A percentile compares a stretch with the other conserved stretches of the same genome.
phyloP scores from a whole-genome alignment of 2,329 filamentous ascomycete genomes.

The Nemania serpens region DNA sequence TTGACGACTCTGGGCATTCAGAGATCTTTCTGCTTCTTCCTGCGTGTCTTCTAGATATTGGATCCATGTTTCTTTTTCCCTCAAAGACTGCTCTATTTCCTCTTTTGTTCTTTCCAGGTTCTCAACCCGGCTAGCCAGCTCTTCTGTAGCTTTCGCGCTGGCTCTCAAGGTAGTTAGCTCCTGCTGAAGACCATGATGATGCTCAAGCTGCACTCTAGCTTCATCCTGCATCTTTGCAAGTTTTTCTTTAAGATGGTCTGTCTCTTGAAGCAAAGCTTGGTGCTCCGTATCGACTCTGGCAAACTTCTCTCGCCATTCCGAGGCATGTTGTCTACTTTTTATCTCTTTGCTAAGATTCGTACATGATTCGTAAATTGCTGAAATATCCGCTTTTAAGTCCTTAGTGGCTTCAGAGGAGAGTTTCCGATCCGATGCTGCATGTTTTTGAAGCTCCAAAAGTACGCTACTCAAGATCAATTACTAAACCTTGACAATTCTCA shows the following conservation, averaged over 20 bases:
- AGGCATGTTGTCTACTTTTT: constrained; percentile 9
- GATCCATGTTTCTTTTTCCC: constrained; percentile 26
- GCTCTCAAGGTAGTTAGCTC: constrained; percentile 21
- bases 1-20: constrained; percentile 21
- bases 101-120: constrained; percentile 22
- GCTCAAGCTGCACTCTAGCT: constrained; percentile 16
- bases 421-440: constrained; percentile 13
- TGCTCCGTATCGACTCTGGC: constrained; percentile 10
- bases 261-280: constrained; percentile 21
- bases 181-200: constrained; percentile 21
- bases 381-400: constrained; percentile 19
- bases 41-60: constrained; percentile 22
- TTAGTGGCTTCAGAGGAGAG: constrained; percentile 11
- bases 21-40: constrained; percentile 17
- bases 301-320: constrained; percentile 32
- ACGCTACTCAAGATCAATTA: constrained; percentile 22
- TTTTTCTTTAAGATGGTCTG: constrained; percentile 28
- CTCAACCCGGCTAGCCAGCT: constrained; percentile 13
- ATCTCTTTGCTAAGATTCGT: constrained; percentile 14
- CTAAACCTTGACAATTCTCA: neutral
- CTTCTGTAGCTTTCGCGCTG: constrained; percentile 11
- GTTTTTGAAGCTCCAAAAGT: constrained; percentile 20
- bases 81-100: constrained; percentile 18
- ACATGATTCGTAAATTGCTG: constrained; percentile 15
- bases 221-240: constrained; percentile 16